Conservation (phyloP, 805 yeast genomes). For the Torulaspora microellipsoides region DNA sequence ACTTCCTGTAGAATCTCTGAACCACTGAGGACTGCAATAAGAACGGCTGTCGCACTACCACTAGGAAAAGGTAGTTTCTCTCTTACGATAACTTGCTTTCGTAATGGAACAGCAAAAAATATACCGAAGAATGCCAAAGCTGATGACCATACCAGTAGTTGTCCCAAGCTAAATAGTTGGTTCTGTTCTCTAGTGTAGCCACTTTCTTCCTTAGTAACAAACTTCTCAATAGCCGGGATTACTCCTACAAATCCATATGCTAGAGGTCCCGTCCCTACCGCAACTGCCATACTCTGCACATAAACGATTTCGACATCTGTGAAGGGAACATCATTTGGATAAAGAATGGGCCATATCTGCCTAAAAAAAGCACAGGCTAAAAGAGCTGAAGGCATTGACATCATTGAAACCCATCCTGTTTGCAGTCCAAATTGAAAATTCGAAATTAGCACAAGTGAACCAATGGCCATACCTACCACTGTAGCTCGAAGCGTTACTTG, state of each 20-base stretch:
- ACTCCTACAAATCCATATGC: slow-evolving; percentile 95
- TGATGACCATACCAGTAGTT: slow-evolving; percentile 73
- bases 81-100: slow-evolving; percentile 80
- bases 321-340: slow-evolving; percentile 41
- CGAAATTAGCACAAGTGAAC: slow-evolving; percentile 78
- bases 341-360: slow-evolving; percentile 37
- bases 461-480: slow-evolving; percentile 74
- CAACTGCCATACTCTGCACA: slow-evolving; percentile 89
- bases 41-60: slow-evolving; percentile 92
- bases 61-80: slow-evolving; percentile 91
- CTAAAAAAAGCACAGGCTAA: slow-evolving; percentile 82
- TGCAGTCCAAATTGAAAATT: slow-evolving; percentile 96
- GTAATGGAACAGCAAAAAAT: slow-evolving; percentile 84
- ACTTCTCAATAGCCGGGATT: slow-evolving; percentile 90
- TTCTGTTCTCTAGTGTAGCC: slow-evolving; percentile 43
- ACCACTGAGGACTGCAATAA: slow-evolving; percentile 82
- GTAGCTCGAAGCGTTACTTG: slow-evolving; percentile 75
- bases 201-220: slow-evolving; percentile 71
- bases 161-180: slow-evolving; percentile 38
- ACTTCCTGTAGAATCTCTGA: slow-evolving; percentile 45
- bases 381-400: slow-evolving; percentile 92
- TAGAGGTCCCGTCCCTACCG: slow-evolving; percentile 95
- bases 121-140: slow-evolving; percentile 94
- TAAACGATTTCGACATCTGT: slow-evolving; percentile 94
- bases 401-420: slow-evolving; percentile 99